Evolutionary conservation across 1,139 yeast species (phyloP), one percentile per base, ranked within the genome.

Genomic region (Entelexis sorbosivorans): DNA sequence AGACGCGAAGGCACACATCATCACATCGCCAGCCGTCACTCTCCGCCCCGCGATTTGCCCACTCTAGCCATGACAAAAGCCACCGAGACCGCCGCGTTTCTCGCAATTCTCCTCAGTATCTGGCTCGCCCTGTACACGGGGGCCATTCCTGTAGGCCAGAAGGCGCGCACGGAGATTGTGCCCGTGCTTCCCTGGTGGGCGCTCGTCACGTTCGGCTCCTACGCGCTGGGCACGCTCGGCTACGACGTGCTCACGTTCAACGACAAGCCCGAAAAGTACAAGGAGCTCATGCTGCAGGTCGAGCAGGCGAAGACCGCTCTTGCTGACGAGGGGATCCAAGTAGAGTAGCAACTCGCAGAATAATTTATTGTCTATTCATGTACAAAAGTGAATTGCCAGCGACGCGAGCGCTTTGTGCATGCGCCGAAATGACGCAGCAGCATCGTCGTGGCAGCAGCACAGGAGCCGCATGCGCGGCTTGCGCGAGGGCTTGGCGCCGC

Each of bases 171-270:
- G 38, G 80, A 80, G 58, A 74, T 82, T 54, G 68, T 82, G 57
- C 89, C 89, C 26, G 74, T 73, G 62, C 67, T 82, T 53, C 91
- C 91, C 49, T 79, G 76, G 73, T 82, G 89, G 89, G 74, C 71
- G 0, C 69, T 82, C 59, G 85, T 82, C 33, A 62, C 82, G 7
- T 82, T 82, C 64, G 89, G 89, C 32, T 70, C 84, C 20, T 82
- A 79, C 62, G 79, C 88, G n/a, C 73, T 82, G 60, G 82, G 76
- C 45, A 76, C 83, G 10, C 72, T 82, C 55, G 89, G 91, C 38
- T 77, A 77, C 73, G 87, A 85, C 50, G 81, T 82, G 20, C 70
- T 73, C 61, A 78, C 87, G 1, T 80, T 82, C 69, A 80, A 81
- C 62, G 87, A 82, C 68, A 82, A 82, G 67, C 80, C 80, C 59